Evolutionary conservation across 192 early-diverging fungal species (phyloP).

Genomic region (Coemansia javaensis): DNA sequence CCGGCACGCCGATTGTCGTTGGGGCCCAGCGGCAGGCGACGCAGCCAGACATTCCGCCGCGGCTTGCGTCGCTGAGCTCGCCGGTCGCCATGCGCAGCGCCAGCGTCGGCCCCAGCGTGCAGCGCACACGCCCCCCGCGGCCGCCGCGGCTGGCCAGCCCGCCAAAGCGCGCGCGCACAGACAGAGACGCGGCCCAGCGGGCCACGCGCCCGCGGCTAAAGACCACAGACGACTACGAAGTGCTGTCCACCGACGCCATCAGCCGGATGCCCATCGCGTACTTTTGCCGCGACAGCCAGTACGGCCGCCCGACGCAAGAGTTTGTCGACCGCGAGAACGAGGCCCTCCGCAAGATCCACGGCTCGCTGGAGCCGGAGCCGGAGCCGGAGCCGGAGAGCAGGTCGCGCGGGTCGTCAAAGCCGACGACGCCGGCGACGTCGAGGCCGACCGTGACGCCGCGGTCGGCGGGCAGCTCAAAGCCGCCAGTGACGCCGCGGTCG

Average conservation of each 20-base stretch:
- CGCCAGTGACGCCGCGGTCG: neutral
- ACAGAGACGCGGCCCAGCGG: constrained; percentile 21
- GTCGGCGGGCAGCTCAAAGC: too few species aligned
- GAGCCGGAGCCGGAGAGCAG: neutral
- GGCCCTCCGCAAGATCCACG: constrained; percentile 22
- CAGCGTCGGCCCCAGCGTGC: too few species aligned
- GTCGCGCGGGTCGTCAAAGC: neutral
- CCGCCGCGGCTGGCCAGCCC: constrained; percentile 3
- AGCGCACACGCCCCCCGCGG: neutral
- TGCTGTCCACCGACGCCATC: constrained; percentile 22
- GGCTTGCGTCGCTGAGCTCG: constrained; percentile 36
- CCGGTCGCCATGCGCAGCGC: neutral
- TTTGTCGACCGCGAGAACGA: constrained; percentile 43
- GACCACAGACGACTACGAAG: constrained; percentile 21
- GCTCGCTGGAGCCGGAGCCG: neutral
- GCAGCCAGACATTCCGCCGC: neutral
- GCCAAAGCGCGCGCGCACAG: constrained; percentile 19
- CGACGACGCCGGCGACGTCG: neutral
- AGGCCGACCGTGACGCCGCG: constrained; percentile 1
- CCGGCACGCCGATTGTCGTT: constrained; percentile 14
- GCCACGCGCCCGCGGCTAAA: constrained; percentile 22
- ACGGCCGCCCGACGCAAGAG: constrained; percentile 32
- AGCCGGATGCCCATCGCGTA: constrained; percentile 32
- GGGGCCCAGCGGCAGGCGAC: neutral
- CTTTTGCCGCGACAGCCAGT: constrained; percentile 38